Evolutionary conservation across 2,329 filamentous ascomycete species (phyloP), one percentile per base, ranked within the genome.

Genomic region (Chaetomium sp.): DNA sequence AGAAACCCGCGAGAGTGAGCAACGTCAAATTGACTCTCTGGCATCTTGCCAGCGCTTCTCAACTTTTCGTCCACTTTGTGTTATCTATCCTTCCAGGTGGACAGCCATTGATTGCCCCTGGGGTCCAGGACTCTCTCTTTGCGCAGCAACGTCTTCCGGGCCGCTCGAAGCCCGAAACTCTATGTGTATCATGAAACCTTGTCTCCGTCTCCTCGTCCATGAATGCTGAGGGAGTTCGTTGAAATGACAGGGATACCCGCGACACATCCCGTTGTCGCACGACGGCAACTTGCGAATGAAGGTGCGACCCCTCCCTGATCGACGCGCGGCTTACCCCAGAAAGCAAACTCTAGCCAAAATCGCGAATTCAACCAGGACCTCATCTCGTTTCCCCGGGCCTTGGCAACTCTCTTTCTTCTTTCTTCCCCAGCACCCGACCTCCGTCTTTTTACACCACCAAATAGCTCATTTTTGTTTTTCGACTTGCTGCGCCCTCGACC

Each of bases 101-200:
- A 27, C 19, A 27, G 19, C 19, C 19, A 27, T 27, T 27, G 19
- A 27, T 27, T 27, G 19, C 19, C 19, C 19, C 19, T 27, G 19
- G 19, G 19, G 19, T 27, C 19, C 19, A 27, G 19, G 19, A 27
- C 19, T 27, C 19, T 27, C 19, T 27, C 35, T 12, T 11, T 43
- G 47, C 34, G 52, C 35, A 12, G 9, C n/a, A 6, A 42, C 12
- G 10, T 50, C 10, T 12, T 44, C 52, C 53, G 52, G 55, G 34
- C 52, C 49, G 54, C 43, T 19, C 14, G 42, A 49, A n/a, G 38
- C 34, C 45, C 62, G 60, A 63, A 63, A 63, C 61, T n/a, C 27
- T 27, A 19, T 47, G 51, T 42, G n/a, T 8, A 55, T 57, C 40
- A 44, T 62, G 60, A 63, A 63, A 62, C 61, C 33, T 43, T 38